Conservation (phyloP, 2,329 filamentous ascomycete species). For the Trichoderma afroharzianum region DNA sequence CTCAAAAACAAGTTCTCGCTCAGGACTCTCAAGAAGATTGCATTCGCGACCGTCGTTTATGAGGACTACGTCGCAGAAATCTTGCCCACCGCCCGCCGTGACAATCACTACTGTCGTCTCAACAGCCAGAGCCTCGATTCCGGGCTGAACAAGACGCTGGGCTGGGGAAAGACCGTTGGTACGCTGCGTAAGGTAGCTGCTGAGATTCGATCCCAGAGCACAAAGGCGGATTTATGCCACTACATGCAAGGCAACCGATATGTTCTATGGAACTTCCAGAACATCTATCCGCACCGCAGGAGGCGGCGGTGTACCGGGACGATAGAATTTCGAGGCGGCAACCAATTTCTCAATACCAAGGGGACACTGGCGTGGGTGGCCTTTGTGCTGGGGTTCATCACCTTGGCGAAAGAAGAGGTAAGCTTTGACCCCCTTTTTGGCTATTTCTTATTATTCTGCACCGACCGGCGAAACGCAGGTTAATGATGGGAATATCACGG, state of each 20-base stretch:
- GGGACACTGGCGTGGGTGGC: constrained; percentile 39
- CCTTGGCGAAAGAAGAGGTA: constrained; percentile 35
- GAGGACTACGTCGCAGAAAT: constrained; percentile 34
- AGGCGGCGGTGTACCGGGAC: constrained; percentile 37
- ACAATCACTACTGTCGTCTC: constrained; percentile 35
- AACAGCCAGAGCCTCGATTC: constrained; percentile 33
- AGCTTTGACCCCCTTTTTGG: constrained; percentile 9
- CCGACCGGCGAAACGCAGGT: background rate
- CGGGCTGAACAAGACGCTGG: constrained; percentile 29
- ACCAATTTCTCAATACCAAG: constrained; percentile 37
- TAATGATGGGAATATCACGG: background rate
- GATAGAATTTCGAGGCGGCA: constrained; percentile 39
- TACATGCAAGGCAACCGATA: constrained; percentile 40
- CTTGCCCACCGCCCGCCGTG: constrained; percentile 32
- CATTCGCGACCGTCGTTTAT: constrained; percentile 35
- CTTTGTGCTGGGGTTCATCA: constrained; percentile 38
- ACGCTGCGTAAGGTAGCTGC: constrained; percentile 29
- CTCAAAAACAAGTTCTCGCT: constrained; percentile 35
- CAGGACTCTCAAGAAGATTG: constrained; percentile 34
- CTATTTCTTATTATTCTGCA: background rate
- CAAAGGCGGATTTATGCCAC: constrained; percentile 32
- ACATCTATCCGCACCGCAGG: constrained; percentile 37
- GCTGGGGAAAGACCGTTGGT: constrained; percentile 27
- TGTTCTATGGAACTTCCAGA: constrained; percentile 41
- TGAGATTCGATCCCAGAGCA: constrained; percentile 26